Evolutionary conservation across 805 yeast genomes (phyloP), one percentile per base, ranked within the genome.

Genomic region (Cyberlindnera galapagoensis): DNA sequence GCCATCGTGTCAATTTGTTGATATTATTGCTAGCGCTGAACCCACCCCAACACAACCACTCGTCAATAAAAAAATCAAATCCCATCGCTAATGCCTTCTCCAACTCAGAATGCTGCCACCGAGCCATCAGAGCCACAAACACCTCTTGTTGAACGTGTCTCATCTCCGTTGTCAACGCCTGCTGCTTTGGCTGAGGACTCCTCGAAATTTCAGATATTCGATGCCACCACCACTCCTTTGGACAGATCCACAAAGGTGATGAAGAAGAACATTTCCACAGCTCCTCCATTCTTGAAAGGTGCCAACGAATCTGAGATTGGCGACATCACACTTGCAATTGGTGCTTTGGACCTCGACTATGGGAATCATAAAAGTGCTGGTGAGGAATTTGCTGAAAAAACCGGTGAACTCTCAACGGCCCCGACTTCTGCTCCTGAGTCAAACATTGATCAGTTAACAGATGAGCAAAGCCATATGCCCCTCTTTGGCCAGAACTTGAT

Each of bases 271-370:
- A 34, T 47, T n/a, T 26, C 44, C 8, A 42, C 52, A 10, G 49
- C 52, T 11, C 53, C 55, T 7, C 54, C 55, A 7, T 45, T 50
- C 26, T 32, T 48, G 20, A 45, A 45, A 37, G 22, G 28, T 18
- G 24, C 31, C 10, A 38, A 48, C 7, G 42, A 44, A 13, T 15
- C 46, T 5, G 52, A 44, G 7, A 27, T 50, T 8, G 52, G 39
- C 12, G 46, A 48, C 24, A 36, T 49, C 27, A 47, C 47, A 33
- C 28, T 49, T 24, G 54, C 55, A 4, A 22, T 51, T 12, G 50
- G 55, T 24, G 52, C 50, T 8, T 31, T 51, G 7, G 49, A 51
- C 21, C 17, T 51, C 15, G 54, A 44, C 27, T 51, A 47, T 34
- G 46, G 46, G 14, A 19, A 18, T 24, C 27, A 16, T 12, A 32